Evolutionary conservation across 768 basidiomycete genomes (phyloP).

Genomic region (Cystofilobasidium bisporidii): DNA sequence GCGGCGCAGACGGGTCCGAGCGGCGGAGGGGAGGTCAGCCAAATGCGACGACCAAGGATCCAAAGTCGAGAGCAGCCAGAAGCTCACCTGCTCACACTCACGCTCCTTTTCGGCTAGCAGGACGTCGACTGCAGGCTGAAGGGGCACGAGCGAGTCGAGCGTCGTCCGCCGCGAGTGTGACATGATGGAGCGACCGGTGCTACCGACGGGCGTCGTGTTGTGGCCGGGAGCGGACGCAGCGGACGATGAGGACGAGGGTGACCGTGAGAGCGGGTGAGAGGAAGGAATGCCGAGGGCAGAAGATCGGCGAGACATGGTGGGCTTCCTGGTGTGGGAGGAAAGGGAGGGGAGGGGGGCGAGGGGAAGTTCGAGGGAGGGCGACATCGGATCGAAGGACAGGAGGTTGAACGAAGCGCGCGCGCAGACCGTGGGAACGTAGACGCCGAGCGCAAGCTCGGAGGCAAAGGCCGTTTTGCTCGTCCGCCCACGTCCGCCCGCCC

Average conservation of each 20-base stretch:
- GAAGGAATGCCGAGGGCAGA: background rate
- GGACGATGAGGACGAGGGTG: background rate
- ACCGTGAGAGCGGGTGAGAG: background rate
- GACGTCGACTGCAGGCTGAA: background rate
- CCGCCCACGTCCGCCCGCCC: no score
- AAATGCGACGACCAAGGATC: background rate
- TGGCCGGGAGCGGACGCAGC: background rate
- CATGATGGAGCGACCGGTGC: no score
- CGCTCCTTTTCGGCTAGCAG: background rate
- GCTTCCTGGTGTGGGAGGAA: no score
- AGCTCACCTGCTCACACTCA: background rate
- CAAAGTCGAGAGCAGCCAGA: background rate
- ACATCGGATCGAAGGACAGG: no score
- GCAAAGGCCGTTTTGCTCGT: no score
- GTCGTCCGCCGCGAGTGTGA: background rate
- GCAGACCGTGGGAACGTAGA: no score
- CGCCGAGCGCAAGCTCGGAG: no score
- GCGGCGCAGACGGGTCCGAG: background rate
- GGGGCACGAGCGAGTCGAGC: slow-evolving; percentile 2
- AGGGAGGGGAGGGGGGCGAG: no score
- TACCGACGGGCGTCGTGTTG: no score
- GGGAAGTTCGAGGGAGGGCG: no score
- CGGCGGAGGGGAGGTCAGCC: background rate
- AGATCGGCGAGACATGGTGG: background rate
- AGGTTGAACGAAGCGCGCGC: no score